Evolutionary conservation across 257 asterid species (phyloP), one percentile per base, ranked within the genome.

Genomic region (Knoxia roxburghii): DNA sequence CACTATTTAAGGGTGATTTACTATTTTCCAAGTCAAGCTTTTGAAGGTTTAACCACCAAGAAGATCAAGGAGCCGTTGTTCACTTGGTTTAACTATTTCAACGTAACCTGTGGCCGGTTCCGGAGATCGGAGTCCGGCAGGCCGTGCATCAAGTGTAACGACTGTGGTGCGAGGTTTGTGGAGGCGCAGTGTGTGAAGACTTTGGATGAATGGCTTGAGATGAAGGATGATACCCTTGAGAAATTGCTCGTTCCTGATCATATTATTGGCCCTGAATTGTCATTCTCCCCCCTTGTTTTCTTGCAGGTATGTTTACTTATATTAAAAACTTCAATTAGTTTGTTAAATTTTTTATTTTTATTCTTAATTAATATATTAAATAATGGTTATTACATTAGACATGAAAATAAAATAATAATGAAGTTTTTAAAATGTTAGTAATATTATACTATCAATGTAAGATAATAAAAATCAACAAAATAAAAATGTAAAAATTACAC

Each of bases 81-180:
- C 57, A 26, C 7, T 33, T 88, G 89, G 86, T 46, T 87, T 1
- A 75, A 81, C 73, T 59, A 61, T 40, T 80, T 46, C 29, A 86
- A 83, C 9, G 64, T 70, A 39, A 35, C 79, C 0, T 71, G 79
- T 29, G 98, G 97, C 1, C 78, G 98, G 6, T 82, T 92, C 23
- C 77, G 98, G 0, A 35, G 91, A 11, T 23, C 37, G 14, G 96
- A 87, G 0, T 60, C 86, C 33, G 95, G 95, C 70, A 81, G 97
- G 77, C 82, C 97, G 18, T 82, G 72, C 77, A 74, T 93, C 18
- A 93, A 93, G 52, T 93, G 98, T 32, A 93, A 86, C 15, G 98
- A 93, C 59, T 85, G 95, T 49, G 98, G 98, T 1, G 89, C 70
- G 21, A 81, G 98, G 81, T 68, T 88, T 54, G 35, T 80, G 24